These are phyloP conservation scores for Penicillium bovifimosum DNA, from an alignment of 495 filamentous ascomycete genomes.

Conservation along the genomic window DNA sequence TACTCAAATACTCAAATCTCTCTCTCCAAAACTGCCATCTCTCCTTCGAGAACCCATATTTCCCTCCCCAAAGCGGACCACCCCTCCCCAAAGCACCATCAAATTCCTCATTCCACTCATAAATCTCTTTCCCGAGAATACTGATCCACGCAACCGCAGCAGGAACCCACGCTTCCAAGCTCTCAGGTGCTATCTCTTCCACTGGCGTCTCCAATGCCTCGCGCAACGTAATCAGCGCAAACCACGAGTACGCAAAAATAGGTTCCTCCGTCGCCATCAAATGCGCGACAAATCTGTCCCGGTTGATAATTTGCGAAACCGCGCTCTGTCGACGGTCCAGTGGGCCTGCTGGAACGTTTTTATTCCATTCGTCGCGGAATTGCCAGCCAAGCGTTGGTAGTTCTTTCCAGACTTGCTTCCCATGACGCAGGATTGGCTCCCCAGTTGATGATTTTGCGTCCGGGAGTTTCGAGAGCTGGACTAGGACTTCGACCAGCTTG, in stretches of 20 bases:
- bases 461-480: not conserved
- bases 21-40: conserved; percentile 15
- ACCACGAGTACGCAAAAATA: not conserved
- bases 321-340: not conserved
- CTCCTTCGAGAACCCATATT: conserved; percentile 13
- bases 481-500: not conserved
- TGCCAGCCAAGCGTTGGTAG: conserved; percentile 12
- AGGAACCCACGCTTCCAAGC: not conserved
- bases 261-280: not conserved
- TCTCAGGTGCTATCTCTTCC: not conserved
- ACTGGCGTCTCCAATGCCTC: not conserved
- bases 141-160: not conserved
- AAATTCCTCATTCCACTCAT: not conserved
- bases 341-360: conserved; percentile 4
- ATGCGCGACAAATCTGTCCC: not conserved
- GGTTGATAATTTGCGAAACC: not conserved
- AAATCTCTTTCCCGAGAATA: not conserved
- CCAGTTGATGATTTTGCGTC: not conserved
- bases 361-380: conserved; percentile 11
- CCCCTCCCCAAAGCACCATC: not conserved
- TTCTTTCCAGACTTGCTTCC: conserved; percentile 11
- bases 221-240: not conserved
- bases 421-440: not conserved
- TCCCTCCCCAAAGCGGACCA: conserved; percentile 13
- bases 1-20: conserved; percentile 7